Evolutionary conservation across 2,329 filamentous ascomycete genomes (phyloP).

Genomic region (Xenosphaeropsis pyriputrescens): DNA sequence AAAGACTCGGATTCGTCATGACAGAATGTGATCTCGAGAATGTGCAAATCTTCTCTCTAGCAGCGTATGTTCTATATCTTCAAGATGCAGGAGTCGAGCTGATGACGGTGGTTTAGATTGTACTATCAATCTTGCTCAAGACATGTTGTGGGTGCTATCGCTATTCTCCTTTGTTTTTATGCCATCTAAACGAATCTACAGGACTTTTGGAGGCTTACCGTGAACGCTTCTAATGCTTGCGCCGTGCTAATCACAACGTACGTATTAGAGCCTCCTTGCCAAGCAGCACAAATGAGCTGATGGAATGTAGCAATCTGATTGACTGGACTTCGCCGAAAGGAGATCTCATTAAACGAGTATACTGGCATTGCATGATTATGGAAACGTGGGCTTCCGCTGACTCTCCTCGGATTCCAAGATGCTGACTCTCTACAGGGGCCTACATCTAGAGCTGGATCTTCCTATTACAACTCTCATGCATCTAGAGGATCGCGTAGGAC

Average conservation of each 20-base stretch:
- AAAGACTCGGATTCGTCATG: constrained; percentile 40
- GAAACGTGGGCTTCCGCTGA: constrained; percentile 27
- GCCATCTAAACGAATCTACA: constrained; percentile 11
- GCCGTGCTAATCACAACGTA: constrained; percentile 40
- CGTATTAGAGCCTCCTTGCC: background rate
- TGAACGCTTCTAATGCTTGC: constrained; percentile 39
- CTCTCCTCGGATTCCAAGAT: background rate
- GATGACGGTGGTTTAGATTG: constrained; percentile 19
- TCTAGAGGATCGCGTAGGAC: constrained; percentile 34
- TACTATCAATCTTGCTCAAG: constrained; percentile 38
- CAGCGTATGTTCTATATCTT: constrained; percentile 26
- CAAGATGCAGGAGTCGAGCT: background rate
- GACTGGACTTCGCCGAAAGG: constrained; percentile 30
- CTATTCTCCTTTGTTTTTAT: background rate
- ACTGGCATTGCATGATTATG: constrained; percentile 41
- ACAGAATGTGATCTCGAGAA: constrained; percentile 41
- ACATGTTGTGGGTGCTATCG: constrained; percentile 26
- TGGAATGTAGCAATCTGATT: constrained; percentile 19
- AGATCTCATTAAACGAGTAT: constrained; percentile 36
- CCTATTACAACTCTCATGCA: constrained; percentile 38
- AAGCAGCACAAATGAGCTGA: too few species aligned
- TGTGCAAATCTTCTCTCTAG: constrained; percentile 40
- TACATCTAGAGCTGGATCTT: constrained; percentile 42
- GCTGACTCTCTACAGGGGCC: constrained; percentile 23
- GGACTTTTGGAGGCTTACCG: constrained; percentile 46